A percentile compares a stretch with the other conserved stretches of the same genome.
Conservation (phyloP, 2,329 filamentous ascomycete genomes). For the Neonectria ditissima region DNA sequence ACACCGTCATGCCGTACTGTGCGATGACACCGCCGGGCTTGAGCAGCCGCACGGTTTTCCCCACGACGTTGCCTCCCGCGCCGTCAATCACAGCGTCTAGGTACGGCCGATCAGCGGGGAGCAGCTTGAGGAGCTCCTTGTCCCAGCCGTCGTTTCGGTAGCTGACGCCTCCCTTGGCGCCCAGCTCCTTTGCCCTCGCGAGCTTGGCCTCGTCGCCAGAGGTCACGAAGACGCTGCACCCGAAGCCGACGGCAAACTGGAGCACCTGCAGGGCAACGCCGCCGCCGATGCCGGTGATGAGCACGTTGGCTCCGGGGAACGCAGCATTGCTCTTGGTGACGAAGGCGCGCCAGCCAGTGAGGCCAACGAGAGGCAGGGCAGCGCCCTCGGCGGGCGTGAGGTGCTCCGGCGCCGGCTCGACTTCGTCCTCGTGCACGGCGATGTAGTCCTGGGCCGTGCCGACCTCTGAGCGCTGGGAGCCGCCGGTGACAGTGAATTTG, state of each 20-base stretch:
- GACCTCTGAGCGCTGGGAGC: conserved; percentile 68
- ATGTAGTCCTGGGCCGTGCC: conserved; percentile 84
- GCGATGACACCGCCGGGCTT: conserved; percentile 87
- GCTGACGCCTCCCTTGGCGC: conserved; percentile 83
- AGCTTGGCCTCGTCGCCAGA: conserved; percentile 82
- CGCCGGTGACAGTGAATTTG: conserved; percentile 75
- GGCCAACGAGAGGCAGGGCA: conserved; percentile 83
- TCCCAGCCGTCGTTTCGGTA: conserved; percentile 88
- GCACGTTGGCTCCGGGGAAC: conserved; percentile 75
- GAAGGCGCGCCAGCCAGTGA: conserved; percentile 90
- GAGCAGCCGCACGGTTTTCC: conserved; percentile 74
- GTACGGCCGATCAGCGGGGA: conserved; percentile 74
- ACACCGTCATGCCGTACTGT: conserved; percentile 90
- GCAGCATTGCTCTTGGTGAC: conserved; percentile 80
- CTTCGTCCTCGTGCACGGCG: conserved; percentile 74
- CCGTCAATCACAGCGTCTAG: conserved; percentile 91
- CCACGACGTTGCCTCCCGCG: conserved; percentile 87
- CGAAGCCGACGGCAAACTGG: conserved; percentile 80
- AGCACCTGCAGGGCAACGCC: conserved; percentile 88
- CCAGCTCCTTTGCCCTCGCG: conserved; percentile 75
- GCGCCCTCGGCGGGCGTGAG: conserved; percentile 81
- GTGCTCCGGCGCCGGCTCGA: conserved; percentile 81
- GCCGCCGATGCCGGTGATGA: conserved; percentile 92
- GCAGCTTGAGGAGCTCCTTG: conserved; percentile 72
- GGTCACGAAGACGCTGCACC: conserved; percentile 84